A percentile compares a stretch with the other conserved stretches of the same genome.
Evolutionary conservation across 2,329 filamentous ascomycete species (phyloP).

Genomic region (Diaporthe amygdali): DNA sequence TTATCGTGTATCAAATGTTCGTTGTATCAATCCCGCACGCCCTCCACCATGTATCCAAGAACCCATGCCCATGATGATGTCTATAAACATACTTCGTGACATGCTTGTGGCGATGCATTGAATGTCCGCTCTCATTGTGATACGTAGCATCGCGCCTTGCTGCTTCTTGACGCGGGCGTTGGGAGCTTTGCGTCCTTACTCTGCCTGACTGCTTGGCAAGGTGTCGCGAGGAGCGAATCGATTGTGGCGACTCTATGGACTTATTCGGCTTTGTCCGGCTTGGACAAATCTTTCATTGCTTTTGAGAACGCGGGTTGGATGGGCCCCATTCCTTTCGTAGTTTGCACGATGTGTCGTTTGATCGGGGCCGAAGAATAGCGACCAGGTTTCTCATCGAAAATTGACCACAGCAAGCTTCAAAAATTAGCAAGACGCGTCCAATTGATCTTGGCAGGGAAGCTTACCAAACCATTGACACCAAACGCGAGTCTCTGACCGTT

Average conservation of each 20-base stretch:
- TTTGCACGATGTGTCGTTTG: neutral
- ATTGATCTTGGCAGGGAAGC: conserved; percentile 35
- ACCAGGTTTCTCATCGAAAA: conserved; percentile 29
- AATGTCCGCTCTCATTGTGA: neutral
- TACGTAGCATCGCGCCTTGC: neutral
- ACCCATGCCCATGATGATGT: neutral
- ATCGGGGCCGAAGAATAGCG: neutral
- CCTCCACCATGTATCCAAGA: conserved; percentile 2
- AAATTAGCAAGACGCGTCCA: conserved; percentile 24
- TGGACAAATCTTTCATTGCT: neutral
- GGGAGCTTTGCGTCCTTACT: neutral
- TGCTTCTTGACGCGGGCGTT: neutral
- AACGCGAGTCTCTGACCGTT: conserved; percentile 67
- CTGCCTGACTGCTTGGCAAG: neutral
- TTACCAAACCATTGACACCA: conserved; percentile 66
- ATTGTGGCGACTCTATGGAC: neutral
- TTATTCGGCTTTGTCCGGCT: neutral
- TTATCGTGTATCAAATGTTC: neutral
- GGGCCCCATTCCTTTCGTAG: neutral
- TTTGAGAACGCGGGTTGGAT: neutral
- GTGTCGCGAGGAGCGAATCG: neutral
- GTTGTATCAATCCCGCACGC: neutral
- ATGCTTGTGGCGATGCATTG: neutral
- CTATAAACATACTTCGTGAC: neutral
- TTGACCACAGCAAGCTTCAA: conserved; percentile 37